phyloP scores from a whole-genome alignment of 768 basidiomycete species.

The Coprinopsis strossmayeri region DNA sequence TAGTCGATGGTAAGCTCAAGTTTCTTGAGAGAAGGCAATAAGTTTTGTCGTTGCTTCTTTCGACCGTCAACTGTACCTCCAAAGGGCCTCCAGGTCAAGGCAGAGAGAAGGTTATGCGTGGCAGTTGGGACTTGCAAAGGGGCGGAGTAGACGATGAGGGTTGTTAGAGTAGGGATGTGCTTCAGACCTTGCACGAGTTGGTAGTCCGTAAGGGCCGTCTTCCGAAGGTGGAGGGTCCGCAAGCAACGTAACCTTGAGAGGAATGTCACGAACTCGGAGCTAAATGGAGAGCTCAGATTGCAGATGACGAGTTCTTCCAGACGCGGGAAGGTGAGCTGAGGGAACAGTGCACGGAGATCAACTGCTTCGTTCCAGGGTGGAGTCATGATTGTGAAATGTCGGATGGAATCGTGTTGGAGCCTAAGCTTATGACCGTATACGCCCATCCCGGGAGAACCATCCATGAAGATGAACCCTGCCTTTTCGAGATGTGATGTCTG shows the following conservation, averaged over 20 bases:
- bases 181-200: constrained; percentile 27
- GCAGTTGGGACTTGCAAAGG: constrained; percentile 20
- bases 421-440: constrained; percentile 2
- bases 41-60: not conserved
- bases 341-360: constrained; percentile 29
- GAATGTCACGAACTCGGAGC: constrained; percentile 26
- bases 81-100: constrained; percentile 26
- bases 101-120: constrained; percentile 26
- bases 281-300: constrained; percentile 29
- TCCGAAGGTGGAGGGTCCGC: constrained; percentile 30
- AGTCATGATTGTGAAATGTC: constrained; percentile 27
- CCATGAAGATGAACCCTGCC: constrained; percentile 24
- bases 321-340: constrained; percentile 26
- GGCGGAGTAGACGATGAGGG: constrained; percentile 28
- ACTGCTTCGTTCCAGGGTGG: constrained; percentile 28
- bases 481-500: constrained; percentile 20
- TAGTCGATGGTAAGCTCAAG: constrained; percentile 32
- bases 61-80: not conserved
- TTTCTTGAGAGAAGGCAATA: constrained; percentile 25
- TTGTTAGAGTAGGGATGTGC: constrained; percentile 25
- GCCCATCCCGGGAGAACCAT: constrained; percentile 6
- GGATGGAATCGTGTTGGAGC: constrained; percentile 6
- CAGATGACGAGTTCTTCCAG: constrained; percentile 32
- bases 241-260: constrained; percentile 25
- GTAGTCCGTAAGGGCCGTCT: constrained; percentile 27